phyloP scores from a whole-genome alignment of 768 basidiomycete species.

The Hypholoma sublateritium region DNA sequence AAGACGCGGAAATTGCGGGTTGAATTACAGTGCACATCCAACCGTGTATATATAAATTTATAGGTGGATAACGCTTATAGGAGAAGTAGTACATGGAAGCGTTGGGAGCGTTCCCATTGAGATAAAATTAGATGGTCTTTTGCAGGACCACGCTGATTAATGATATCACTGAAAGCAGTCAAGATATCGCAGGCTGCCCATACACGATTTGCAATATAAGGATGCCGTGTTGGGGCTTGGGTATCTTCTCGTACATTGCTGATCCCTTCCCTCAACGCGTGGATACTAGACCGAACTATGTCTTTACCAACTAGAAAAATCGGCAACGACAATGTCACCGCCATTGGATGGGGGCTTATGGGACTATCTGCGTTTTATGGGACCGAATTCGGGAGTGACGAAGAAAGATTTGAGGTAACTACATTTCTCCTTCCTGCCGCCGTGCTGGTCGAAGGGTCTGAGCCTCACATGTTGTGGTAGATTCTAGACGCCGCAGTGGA shows the following conservation, averaged over 20 bases:
- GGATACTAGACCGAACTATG: background rate
- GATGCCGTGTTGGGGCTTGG: too few relatives aligned
- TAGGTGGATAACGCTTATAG: too few relatives aligned
- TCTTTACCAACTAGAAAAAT: constrained; percentile 35
- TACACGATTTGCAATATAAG: too few relatives aligned
- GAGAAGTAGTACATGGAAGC: too few relatives aligned
- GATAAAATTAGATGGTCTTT: too few relatives aligned
- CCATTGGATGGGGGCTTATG: constrained; percentile 64
- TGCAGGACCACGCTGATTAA: too few relatives aligned
- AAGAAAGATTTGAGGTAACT: constrained; percentile 65
- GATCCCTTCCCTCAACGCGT: background rate
- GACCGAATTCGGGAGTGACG: constrained; percentile 38
- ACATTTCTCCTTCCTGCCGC: background rate
- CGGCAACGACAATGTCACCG: constrained; percentile 42
- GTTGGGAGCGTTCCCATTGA: too few relatives aligned
- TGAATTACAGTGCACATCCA: too few relatives aligned
- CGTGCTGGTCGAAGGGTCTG: background rate
- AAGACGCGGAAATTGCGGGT: too few relatives aligned
- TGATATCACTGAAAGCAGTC: too few relatives aligned
- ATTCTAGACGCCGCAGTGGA: constrained; percentile 42
- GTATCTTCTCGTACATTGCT: background rate
- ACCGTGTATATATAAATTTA: too few relatives aligned
- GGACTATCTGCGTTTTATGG: constrained; percentile 49
- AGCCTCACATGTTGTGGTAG: constrained; percentile 18
- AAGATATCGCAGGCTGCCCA: too few relatives aligned